phyloP scores from a whole-genome alignment of 139 green algal genomes.

The Nannochloris sp. region DNA sequence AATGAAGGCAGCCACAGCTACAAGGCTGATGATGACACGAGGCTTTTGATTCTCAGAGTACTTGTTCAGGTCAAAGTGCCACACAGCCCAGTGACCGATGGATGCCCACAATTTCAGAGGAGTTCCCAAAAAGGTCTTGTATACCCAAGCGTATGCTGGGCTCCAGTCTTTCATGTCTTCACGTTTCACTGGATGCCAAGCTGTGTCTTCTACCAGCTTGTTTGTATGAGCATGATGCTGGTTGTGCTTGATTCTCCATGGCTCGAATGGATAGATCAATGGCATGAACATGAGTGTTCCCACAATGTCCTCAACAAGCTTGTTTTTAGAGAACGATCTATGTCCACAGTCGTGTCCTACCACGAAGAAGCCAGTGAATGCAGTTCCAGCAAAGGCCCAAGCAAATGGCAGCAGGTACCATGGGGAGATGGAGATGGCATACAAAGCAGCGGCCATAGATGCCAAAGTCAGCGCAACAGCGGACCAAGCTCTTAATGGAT shows the following conservation, averaged over 20 bases:
- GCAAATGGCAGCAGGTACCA: slow-evolving; percentile 88
- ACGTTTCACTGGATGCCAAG: slow-evolving; percentile 79
- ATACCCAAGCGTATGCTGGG: slow-evolving; percentile 22
- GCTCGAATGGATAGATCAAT: slow-evolving; percentile 96
- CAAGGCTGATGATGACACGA: slow-evolving; percentile 62
- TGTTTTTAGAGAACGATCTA: slow-evolving; percentile 88
- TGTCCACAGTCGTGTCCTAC: slow-evolving; percentile 92
- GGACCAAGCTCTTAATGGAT: slow-evolving; percentile 65
- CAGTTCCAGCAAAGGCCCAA: slow-evolving; percentile 81
- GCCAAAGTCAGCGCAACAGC: slow-evolving; percentile 49
- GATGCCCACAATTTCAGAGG: slow-evolving; percentile 85
- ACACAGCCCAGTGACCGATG: slow-evolving; percentile 82
- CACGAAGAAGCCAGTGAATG: slow-evolving; percentile 91
- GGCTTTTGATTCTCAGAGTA: slow-evolving; percentile 75
- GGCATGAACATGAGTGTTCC: slow-evolving; percentile 85
- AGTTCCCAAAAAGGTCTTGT: slow-evolving; percentile 73
- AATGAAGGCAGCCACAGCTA: slow-evolving; percentile 60
- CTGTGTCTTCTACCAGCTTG: slow-evolving; percentile 93
- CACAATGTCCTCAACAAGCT: slow-evolving; percentile 94
- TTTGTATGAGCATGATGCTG: slow-evolving; percentile 96
- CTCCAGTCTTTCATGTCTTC: slow-evolving; percentile 38
- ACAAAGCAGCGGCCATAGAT: slow-evolving; percentile 51
- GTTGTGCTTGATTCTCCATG: slow-evolving; percentile 99
- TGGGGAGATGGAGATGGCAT: slow-evolving; percentile 72
- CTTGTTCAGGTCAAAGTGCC: slow-evolving; percentile 83